These are phyloP conservation scores for Sarocladiaceae sp. DNA, from an alignment of 2,329 filamentous ascomycete species.

Conservation along the genomic window DNA sequence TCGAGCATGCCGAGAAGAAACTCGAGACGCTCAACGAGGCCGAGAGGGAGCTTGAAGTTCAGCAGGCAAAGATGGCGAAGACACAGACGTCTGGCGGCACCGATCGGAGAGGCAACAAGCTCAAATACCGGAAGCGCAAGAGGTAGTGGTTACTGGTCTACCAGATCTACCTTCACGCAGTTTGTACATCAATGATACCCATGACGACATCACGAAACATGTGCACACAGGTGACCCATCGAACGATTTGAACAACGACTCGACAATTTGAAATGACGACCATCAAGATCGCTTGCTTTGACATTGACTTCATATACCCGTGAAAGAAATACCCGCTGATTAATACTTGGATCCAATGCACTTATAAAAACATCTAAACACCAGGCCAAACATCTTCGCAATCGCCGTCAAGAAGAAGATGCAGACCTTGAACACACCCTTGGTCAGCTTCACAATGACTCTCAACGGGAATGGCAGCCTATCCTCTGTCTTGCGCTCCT, in stretches of 20 bases:
- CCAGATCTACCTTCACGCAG: not conserved
- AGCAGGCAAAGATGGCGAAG: constrained; percentile 62
- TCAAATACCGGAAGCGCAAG: constrained; percentile 60
- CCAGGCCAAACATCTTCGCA: constrained; percentile 21
- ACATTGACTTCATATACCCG: constrained; percentile 1
- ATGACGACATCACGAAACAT: not conserved
- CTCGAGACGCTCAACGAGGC: constrained; percentile 50
- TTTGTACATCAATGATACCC: constrained; percentile 8
- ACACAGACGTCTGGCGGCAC: constrained; percentile 55
- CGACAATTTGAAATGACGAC: not conserved
- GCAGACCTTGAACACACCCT: constrained; percentile 51
- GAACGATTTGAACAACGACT: too few species aligned
- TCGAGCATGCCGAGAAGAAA: constrained; percentile 42
- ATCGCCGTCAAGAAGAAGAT: constrained; percentile 51
- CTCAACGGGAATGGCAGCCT: constrained; percentile 47
- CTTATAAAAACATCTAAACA: constrained; percentile 50
- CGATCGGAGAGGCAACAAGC: constrained; percentile 58
- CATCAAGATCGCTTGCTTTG: constrained; percentile 2
- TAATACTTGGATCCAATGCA: constrained; percentile 43
- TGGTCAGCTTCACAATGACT: constrained; percentile 45
- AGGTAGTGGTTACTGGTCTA: constrained; percentile 33
- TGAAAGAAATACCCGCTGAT: constrained; percentile 12
- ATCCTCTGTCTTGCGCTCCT: constrained; percentile 36
- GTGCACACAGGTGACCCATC: not conserved
- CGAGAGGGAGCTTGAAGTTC: constrained; percentile 53